Evolutionary conservation across 139 green algal species (phyloP), one percentile per base, ranked within the genome.

Genomic region (Chlorella ohadii): DNA sequence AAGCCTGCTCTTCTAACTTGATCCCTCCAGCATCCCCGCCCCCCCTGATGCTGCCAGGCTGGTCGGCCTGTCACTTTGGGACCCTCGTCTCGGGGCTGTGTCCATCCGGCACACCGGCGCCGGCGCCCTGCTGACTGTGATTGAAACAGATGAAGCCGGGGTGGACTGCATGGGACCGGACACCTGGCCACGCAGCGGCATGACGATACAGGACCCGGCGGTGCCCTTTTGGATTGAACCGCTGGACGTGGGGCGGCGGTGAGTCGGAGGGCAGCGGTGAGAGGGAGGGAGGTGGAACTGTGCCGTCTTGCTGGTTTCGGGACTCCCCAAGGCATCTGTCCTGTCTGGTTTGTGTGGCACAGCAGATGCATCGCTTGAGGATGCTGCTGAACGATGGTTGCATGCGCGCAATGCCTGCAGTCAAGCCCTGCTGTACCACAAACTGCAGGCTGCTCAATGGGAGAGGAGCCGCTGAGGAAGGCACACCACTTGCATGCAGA

Each of bases 171-270:
- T 81, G 74, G 74, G 33, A 0, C 74, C 74, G 5, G 55, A 55
- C 74, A 34, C 20, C 34, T 81, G 74, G 74, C 34, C 74, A 0
- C 33, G 68, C 33, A 17, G n/a, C 34, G 28, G 74, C 74, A 81
- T 81, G 47, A 55, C 74, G 4, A 25, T 71, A 2, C 23, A 31
- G 2, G 61, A 63, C 57, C 74, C 61, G 31, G 59, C 57, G 19
- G 68, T 81, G 17, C 47, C 74, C 15, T 81, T 81, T 25, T 81
- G 68, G 56, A 34, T 81, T 9, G 47, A 39, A 16, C 23, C 34
- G 2, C 68, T 81, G 74, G 36, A 81, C 36, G 36, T 33, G 3
- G 28, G 36, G 55, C 51, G 51, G 51, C 33, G 56, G 74, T 81
- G 56, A 56, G 74, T 34, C 4, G 33, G 68, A 20, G 28, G 22